Conservation (phyloP, 805 yeast genomes). For the Myxozyma nipponensis region DNA sequence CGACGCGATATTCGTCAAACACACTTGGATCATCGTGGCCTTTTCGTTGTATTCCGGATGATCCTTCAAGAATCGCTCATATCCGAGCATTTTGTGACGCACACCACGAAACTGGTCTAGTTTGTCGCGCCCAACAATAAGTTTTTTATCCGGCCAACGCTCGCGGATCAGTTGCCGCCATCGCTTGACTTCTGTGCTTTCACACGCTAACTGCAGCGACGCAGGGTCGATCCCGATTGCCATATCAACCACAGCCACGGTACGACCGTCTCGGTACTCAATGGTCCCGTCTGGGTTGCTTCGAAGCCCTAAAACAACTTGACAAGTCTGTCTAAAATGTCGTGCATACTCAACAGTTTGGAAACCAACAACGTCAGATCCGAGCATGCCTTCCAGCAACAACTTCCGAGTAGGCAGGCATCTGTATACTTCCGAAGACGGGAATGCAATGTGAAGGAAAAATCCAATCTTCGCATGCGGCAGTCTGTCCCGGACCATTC, state of each 20-base stretch:
- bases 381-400: constrained; percentile 76
- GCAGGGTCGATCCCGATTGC: constrained; percentile 44
- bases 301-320: constrained; percentile 77
- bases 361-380: constrained; percentile 82
- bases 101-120: constrained; percentile 84
- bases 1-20: constrained; percentile 52
- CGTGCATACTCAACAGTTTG: constrained; percentile 92
- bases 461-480: constrained; percentile 88
- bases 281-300: constrained; percentile 83
- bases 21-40: constrained; percentile 78
- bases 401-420: constrained; percentile 84
- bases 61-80: constrained; percentile 66
- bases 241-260: constrained; percentile 36
- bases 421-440: constrained; percentile 90
- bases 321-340: constrained; percentile 89
- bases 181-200: constrained; percentile 33
- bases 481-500: constrained; percentile 67
- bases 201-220: constrained; percentile 50
- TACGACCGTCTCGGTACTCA: constrained; percentile 41
- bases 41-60: constrained; percentile 68
- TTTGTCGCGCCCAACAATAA: constrained; percentile 86
- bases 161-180: constrained; percentile 72
- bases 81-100: constrained; percentile 80
- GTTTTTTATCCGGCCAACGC: constrained; percentile 67
- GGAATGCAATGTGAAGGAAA: constrained; percentile 90